These are phyloP conservation scores for Chrysanthemum lavandulifolium DNA, from an alignment of 129 eudicot genomes.

Conservation along the genomic window DNA sequence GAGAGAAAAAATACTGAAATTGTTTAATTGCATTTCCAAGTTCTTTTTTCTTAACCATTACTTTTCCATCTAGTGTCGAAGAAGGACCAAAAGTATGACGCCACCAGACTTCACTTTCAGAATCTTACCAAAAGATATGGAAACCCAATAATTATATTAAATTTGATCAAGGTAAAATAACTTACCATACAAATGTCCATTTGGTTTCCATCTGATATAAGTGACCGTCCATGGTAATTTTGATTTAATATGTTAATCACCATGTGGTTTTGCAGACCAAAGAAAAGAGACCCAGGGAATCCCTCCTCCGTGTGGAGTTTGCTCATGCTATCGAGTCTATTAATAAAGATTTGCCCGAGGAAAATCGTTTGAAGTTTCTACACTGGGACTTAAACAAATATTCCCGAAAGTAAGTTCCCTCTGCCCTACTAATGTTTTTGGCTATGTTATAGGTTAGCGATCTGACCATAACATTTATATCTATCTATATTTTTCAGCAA, in stretches of 20 bases:
- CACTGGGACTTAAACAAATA: slow-evolving; percentile 93
- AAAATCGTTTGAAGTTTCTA: slow-evolving; percentile 76
- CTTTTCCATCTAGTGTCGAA: slow-evolving; percentile 59
- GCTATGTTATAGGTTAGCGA: neutral
- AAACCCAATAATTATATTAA: slow-evolving; percentile 86
- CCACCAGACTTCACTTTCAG: slow-evolving; percentile 89
- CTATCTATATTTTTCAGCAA: slow-evolving; percentile 46
- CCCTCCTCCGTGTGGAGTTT: slow-evolving; percentile 81
- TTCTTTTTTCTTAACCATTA: slow-evolving; percentile 7
- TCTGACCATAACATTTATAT: slow-evolving; percentile 20
- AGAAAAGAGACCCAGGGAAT: slow-evolving; percentile 94
- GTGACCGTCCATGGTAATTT: neutral
- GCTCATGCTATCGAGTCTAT: slow-evolving; percentile 75
- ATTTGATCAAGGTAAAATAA: slow-evolving; percentile 75
- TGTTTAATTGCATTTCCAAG: neutral
- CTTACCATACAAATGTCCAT: neutral
- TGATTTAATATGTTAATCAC: neutral
- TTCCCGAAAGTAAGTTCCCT: slow-evolving; percentile 58
- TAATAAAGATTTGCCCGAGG: slow-evolving; percentile 69
- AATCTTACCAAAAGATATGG: slow-evolving; percentile 91
- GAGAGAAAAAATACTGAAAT: slow-evolving; percentile 22
- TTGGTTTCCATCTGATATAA: neutral
- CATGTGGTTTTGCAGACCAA: slow-evolving; percentile 54
- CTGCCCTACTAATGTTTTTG: neutral
- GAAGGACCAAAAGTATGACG: slow-evolving; percentile 70